Evolutionary conservation across 495 filamentous ascomycete genomes (phyloP).

Genomic region (Stereocaulon alpinum): DNA sequence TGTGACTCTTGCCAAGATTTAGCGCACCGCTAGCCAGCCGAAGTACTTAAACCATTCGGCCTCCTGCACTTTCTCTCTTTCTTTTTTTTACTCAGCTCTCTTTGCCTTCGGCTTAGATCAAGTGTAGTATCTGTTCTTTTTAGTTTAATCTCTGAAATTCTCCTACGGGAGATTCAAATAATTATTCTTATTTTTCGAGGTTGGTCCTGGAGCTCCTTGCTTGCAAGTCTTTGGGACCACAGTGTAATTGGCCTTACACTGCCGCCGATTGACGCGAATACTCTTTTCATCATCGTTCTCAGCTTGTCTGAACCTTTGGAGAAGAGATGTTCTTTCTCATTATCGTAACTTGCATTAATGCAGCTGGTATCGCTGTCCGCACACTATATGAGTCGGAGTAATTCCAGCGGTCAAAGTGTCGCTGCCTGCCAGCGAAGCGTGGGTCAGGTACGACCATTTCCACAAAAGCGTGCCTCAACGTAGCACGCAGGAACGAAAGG

Average conservation of each 20-base stretch:
- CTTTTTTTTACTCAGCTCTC: slow-evolving; percentile 20
- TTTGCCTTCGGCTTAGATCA: slow-evolving; percentile 80
- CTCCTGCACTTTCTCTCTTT: not conserved
- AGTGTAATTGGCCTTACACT: slow-evolving; percentile 87
- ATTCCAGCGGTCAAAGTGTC: too few relatives aligned
- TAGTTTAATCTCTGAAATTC: slow-evolving; percentile 75
- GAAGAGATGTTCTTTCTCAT: slow-evolving; percentile 38
- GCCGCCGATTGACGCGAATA: slow-evolving; percentile 70
- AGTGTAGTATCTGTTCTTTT: slow-evolving; percentile 68
- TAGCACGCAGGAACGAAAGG: too few relatives aligned
- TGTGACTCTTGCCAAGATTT: not conserved
- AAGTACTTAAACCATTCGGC: not conserved
- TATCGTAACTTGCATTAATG: too few relatives aligned
- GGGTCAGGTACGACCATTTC: too few relatives aligned
- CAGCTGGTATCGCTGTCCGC: too few relatives aligned
- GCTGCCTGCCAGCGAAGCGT: too few relatives aligned
- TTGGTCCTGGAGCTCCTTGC: slow-evolving; percentile 55
- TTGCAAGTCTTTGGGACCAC: slow-evolving; percentile 64
- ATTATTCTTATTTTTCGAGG: slow-evolving; percentile 74
- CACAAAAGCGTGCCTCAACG: too few relatives aligned
- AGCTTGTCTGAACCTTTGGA: slow-evolving; percentile 48
- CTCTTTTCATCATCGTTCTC: slow-evolving; percentile 46
- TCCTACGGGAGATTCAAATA: slow-evolving; percentile 62
- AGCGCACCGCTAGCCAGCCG: not conserved
- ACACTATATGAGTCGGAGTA: too few relatives aligned